phyloP scores from a whole-genome alignment of 306 rosid genomes.

The Glycine latifolia region DNA sequence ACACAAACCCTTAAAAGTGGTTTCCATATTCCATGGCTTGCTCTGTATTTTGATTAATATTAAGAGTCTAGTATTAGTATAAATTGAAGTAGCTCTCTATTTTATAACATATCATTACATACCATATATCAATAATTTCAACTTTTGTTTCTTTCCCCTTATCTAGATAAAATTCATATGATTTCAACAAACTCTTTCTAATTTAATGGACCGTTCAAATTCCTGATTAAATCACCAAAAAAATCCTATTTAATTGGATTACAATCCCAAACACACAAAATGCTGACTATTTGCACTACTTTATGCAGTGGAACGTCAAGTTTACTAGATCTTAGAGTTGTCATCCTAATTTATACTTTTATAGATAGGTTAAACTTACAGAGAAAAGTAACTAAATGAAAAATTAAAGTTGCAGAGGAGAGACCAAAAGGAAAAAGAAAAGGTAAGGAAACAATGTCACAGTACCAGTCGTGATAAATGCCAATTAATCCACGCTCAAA shows the following conservation, averaged over 20 bases:
- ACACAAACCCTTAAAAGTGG: not conserved
- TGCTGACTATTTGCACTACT: not conserved
- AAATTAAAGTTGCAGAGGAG: not conserved
- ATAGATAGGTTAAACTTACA: slow-evolving; percentile 4
- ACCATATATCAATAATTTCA: not conserved
- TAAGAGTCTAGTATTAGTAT: not conserved
- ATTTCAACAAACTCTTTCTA: not conserved
- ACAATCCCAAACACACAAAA: not conserved
- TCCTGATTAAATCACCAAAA: not conserved
- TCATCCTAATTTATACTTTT: slow-evolving; percentile 6
- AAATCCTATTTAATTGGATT: not conserved
- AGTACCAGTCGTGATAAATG: slow-evolving; percentile 84
- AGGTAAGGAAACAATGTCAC: not conserved
- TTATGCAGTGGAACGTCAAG: not conserved
- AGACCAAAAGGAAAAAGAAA: not conserved
- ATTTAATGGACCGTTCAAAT: not conserved
- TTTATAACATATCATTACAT: slow-evolving; percentile 6
- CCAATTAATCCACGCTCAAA: slow-evolving; percentile 84
- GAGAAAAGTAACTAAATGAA: not conserved
- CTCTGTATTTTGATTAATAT: not conserved
- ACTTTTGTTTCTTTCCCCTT: not conserved
- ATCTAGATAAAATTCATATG: not conserved
- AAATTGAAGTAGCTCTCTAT: not conserved
- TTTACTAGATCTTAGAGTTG: slow-evolving; percentile 1
- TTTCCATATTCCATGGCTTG: not conserved